Percentiles rank a stretch among this genome's conserved stretches.
phyloP scores from a whole-genome alignment of 2,329 filamentous ascomycete species.

The Pseudocercospora pini-densiflorae region DNA sequence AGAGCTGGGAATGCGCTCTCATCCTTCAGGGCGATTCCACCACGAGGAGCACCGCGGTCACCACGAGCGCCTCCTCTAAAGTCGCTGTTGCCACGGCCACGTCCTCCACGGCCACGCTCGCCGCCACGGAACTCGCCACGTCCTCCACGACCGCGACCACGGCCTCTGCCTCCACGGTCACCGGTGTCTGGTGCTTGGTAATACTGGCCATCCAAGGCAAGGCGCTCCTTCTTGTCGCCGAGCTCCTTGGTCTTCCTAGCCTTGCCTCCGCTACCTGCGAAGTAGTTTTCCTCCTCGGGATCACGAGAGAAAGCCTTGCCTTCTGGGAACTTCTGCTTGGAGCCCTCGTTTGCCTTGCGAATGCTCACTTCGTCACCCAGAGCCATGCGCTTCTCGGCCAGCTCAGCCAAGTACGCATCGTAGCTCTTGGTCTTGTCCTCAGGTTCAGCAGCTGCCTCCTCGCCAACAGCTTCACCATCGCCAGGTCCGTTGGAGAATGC shows the following conservation, averaged over 20 bases:
- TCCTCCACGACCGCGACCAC: slow-evolving; percentile 47
- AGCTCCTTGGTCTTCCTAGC: slow-evolving; percentile 78
- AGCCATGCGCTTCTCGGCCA: slow-evolving; percentile 75
- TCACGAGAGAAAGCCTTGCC: slow-evolving; percentile 69
- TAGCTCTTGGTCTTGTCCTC: slow-evolving; percentile 91
- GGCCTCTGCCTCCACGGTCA: slow-evolving; percentile 60
- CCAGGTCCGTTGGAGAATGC: slow-evolving; percentile 50
- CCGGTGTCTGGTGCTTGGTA: slow-evolving; percentile 60
- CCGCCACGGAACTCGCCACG: slow-evolving; percentile 50
- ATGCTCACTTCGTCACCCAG: slow-evolving; percentile 70
- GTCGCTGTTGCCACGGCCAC: slow-evolving; percentile 39
- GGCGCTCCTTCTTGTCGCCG: slow-evolving; percentile 80
- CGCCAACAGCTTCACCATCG: slow-evolving; percentile 37
- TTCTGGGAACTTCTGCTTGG: slow-evolving; percentile 91
- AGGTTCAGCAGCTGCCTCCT: slow-evolving; percentile 40
- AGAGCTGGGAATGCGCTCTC: slow-evolving; percentile 42
- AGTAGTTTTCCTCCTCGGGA: slow-evolving; percentile 71
- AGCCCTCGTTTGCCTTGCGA: slow-evolving; percentile 92
- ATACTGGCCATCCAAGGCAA: slow-evolving; percentile 82
- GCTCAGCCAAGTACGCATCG: slow-evolving; percentile 81
- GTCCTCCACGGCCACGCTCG: slow-evolving; percentile 44
- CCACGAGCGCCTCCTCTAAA: slow-evolving; percentile 42
- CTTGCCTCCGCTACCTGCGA: slow-evolving; percentile 76
- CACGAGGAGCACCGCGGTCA: slow-evolving; percentile 30
- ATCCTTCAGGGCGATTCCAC: slow-evolving; percentile 40